Evolutionary conservation across 306 rosid species (phyloP), one percentile per base, ranked within the genome.

Genomic region (Malus asiatica): DNA sequence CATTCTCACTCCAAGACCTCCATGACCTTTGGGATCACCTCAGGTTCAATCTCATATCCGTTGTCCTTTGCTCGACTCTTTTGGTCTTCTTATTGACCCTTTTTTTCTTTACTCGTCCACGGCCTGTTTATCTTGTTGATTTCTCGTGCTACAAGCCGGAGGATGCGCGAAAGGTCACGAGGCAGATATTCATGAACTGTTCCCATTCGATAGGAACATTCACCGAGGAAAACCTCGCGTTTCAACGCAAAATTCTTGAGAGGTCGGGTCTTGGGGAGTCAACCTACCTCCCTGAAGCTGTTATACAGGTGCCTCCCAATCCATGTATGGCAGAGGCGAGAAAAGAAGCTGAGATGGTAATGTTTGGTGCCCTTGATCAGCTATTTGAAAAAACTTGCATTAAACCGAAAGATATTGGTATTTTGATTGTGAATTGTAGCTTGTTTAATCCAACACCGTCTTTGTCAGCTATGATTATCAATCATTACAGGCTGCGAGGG

Each of bases 381-480:
- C 89, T 87, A 1, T 83, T 89, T 38, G 84, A 83, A 73, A 87
- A 87, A 73, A 83, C 89, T 1, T 44, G 2, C 52, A 19, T 89
- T 79, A 87, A 82, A 27, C 87, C 91, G 0, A 87, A 89, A 58
- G 91, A 87, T 63, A 80, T 89, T 70, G 91, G 87, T 59, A 80
- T 87, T 77, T 77, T 89, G 80, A 76, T 89, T 80, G 87, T 87
- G 61, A 89, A 87, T 74, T 89, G 91, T 78, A 89, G 89, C 76
- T 80, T 89, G 87, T 89, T 89, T 68, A 87, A 89, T 68, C 91
- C 89, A 20, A 87, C 89, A 35, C 93, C 91, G 20, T 89, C 93
- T 4, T 79, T 85, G 57, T 80, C 89, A 58, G 83, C 93, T 9
- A 87, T 87, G 91, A 70, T 89, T 64, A 74, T 89, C 60, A 87